A percentile compares a stretch with the other conserved stretches of the same genome.
Evolutionary conservation across 768 basidiomycete species (phyloP).

Genomic region (Neoboletus brunneissimus): DNA sequence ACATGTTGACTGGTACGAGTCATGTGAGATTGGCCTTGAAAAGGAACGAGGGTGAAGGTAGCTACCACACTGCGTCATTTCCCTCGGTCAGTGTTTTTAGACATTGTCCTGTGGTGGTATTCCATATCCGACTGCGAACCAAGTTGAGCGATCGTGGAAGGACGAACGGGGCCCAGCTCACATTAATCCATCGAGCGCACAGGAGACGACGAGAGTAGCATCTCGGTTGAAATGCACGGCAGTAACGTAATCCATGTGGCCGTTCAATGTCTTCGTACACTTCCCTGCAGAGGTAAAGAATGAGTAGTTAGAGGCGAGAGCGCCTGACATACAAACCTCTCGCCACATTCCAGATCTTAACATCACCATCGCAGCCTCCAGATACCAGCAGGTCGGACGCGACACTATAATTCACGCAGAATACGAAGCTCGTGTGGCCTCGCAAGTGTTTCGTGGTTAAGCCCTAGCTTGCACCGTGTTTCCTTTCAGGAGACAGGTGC

Average conservation of each 20-base stretch:
- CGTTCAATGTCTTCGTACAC: slow-evolving; percentile 82
- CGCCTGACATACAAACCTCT: slow-evolving; percentile 49
- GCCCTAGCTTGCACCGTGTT: slow-evolving; percentile 44
- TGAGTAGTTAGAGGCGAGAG: neutral
- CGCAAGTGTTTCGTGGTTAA: slow-evolving; percentile 66
- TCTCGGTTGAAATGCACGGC: slow-evolving; percentile 94
- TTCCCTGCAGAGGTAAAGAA: slow-evolving; percentile 49
- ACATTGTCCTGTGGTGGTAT: slow-evolving; percentile 87
- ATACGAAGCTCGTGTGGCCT: slow-evolving; percentile 86
- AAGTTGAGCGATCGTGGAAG: neutral
- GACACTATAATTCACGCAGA: slow-evolving; percentile 89
- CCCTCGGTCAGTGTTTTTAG: slow-evolving; percentile 94
- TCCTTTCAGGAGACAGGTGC: neutral
- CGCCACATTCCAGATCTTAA: slow-evolving; percentile 88
- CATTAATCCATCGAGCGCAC: slow-evolving; percentile 93
- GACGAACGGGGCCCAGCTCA: slow-evolving; percentile 39
- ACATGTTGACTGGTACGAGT: slow-evolving; percentile 56
- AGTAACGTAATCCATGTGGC: slow-evolving; percentile 93
- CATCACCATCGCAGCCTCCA: slow-evolving; percentile 90
- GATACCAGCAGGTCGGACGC: slow-evolving; percentile 87
- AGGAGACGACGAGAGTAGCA: slow-evolving; percentile 87
- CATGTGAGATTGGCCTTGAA: neutral
- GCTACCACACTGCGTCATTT: slow-evolving; percentile 76
- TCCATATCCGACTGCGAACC: slow-evolving; percentile 85
- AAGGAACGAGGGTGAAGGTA: neutral